Conservation (phyloP, 495 filamentous ascomycete species). For the Parathielavia hyrcaniae region DNA sequence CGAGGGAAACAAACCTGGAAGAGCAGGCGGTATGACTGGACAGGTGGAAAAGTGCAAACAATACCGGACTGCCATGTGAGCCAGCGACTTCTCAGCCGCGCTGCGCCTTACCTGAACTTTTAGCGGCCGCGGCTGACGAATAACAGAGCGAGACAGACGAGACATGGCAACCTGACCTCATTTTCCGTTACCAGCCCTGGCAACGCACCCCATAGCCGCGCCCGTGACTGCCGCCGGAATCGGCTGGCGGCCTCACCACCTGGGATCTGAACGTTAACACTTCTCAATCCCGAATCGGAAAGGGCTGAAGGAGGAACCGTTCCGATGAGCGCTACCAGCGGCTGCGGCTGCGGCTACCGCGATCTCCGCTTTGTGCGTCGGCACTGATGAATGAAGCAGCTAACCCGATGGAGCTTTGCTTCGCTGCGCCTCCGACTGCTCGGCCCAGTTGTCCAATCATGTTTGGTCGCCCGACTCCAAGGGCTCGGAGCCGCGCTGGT, state of each 20-base stretch:
- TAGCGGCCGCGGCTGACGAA: conserved; percentile 15
- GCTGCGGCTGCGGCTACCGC: conserved; percentile 13
- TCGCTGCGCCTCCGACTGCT: conserved; percentile 12
- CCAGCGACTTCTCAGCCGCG: conserved; percentile 10
- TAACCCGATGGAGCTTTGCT: not conserved
- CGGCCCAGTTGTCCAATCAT: conserved; percentile 12
- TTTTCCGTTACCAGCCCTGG: conserved; percentile 7
- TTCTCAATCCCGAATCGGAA: not conserved
- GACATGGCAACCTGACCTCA: conserved; percentile 7
- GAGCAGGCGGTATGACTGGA: conserved; percentile 2
- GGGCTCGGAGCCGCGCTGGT: conserved; percentile 14
- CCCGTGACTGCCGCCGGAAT: not conserved
- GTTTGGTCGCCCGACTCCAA: not conserved
- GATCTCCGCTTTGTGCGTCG: not conserved
- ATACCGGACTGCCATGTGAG: not conserved
- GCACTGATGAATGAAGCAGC: not conserved
- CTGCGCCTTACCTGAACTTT: conserved; percentile 21
- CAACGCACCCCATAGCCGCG: not conserved
- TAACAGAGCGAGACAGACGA: not conserved
- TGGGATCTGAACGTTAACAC: not conserved
- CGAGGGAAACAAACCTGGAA: not conserved
- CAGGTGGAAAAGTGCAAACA: conserved; percentile 4
- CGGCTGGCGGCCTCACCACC: conserved; percentile 15
- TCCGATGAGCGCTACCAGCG: not conserved
- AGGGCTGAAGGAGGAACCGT: not conserved